Evolutionary conservation across 1,139 yeast species (phyloP).

Genomic region (Hansenula lynferdii): DNA sequence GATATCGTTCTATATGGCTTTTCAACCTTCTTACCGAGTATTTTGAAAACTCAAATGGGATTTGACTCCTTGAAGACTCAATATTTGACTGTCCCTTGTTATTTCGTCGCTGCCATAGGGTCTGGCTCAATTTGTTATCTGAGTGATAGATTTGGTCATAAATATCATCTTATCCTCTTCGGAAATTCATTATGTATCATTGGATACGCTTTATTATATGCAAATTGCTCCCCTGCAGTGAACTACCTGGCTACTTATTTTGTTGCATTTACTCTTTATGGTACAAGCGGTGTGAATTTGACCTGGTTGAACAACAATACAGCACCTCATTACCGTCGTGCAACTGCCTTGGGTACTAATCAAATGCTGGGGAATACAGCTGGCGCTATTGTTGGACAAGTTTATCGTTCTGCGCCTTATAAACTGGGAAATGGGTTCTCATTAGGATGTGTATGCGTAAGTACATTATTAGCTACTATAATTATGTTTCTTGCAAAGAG

Average conservation of each 20-base stretch:
- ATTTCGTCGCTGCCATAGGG: conserved; percentile 30
- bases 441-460: conserved; percentile 29
- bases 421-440: conserved; percentile 34
- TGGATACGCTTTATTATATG: conserved; percentile 30
- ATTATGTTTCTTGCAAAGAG: conserved; percentile 6
- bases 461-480: conserved; percentile 17
- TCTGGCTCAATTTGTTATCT: conserved; percentile 25
- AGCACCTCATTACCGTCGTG: conserved; percentile 36
- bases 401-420: conserved; percentile 26
- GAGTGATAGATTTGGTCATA: too few relatives aligned
- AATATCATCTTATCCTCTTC: too few relatives aligned
- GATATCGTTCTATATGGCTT: conserved; percentile 35
- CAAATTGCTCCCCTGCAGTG: conserved; percentile 24
- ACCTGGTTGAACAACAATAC: conserved; percentile 36
- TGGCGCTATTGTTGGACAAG: conserved; percentile 38
- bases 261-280: conserved; percentile 31
- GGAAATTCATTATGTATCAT: conserved; percentile 35
- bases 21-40: conserved; percentile 35
- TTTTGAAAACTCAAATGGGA: conserved; percentile 31
- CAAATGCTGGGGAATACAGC: conserved; percentile 39
- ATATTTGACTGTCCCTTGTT: conserved; percentile 37
- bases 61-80: conserved; percentile 32
- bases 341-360: conserved; percentile 35
- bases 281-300: conserved; percentile 32
- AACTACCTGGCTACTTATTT: conserved; percentile 37